Base-by-base conservation (phyloP, 106 monocot species). In the Dendrobium officinale region DNA sequence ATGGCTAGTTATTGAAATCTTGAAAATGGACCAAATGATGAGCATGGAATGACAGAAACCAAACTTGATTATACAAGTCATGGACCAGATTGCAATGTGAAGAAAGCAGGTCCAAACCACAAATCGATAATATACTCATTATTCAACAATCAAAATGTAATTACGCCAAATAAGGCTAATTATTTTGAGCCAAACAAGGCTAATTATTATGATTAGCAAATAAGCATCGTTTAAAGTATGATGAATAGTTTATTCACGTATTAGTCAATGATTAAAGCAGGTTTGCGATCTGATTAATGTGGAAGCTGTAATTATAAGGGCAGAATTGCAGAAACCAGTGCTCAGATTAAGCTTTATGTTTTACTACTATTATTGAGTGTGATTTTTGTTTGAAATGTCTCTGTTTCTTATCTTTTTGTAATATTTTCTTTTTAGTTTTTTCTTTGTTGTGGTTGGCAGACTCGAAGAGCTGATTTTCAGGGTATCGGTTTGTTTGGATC, bases 391-490 rank as follows among this genome's bases (percentile, higher is more conserved):
- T 4, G 58, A 4, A 20, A 6, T 61, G 22, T 15, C 37, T 3
- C 19, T 1, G 44, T 16, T 42, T 44, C 11, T 1, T 44, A 74
- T 44, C 13, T 15, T 42, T 74, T 42, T 42, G 41, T 74, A 42
- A 44, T 19, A 9, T 43, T 44, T 19, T 17, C 40, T 40, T 33
- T 16, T 72, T 11, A 51, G 20, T 16, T 45, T 20, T 72, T 40
- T 29, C 42, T 73, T 44, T 43, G 42, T 84, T 2, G 42, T 8
- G 19, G 19, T 67, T 91, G 44, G 56, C 91, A 98, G 97, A 95
- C 97, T 19, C 88, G 94, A 87, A 89, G 85, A 88, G 86, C 88
- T 73, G 97, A 92, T 29, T 98, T 94, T 81, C 88, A 84, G 42
- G 86, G 86, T 73, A 77, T 84, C 64, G 97, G 97, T 9, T 77